Conservation (phyloP, 805 yeast species). For the Debaryomyces tyrocola region DNA sequence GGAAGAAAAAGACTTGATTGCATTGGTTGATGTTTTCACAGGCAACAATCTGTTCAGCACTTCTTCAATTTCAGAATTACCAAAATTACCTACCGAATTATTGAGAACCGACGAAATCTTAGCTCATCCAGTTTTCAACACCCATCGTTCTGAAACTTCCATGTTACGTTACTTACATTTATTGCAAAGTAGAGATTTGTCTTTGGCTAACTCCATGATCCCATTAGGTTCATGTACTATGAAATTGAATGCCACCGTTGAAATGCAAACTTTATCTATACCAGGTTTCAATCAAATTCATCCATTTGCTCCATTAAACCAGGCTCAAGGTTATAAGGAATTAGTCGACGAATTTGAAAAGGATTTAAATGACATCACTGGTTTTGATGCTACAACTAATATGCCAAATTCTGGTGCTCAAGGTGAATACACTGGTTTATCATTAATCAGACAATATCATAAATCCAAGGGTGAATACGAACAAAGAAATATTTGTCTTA, state of each 20-base stretch:
- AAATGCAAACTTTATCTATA: constrained; percentile 92
- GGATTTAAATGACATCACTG: constrained; percentile 90
- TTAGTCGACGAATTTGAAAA: constrained; percentile 73
- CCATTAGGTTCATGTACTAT: constrained; percentile 97
- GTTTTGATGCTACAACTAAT: constrained; percentile 84
- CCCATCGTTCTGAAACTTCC: constrained; percentile 91
- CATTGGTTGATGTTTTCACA: constrained; percentile 63
- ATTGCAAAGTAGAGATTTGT: constrained; percentile 82
- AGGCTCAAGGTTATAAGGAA: constrained; percentile 84
- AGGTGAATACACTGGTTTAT: constrained; percentile 94
- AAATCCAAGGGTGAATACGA: constrained; percentile 63
- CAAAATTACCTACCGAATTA: constrained; percentile 50
- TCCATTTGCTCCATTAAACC: constrained; percentile 89
- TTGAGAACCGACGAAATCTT: constrained; percentile 61
- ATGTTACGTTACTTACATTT: constrained; percentile 87
- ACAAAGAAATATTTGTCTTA: constrained; percentile 81
- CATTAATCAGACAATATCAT: constrained; percentile 79
- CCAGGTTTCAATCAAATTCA: constrained; percentile 88
- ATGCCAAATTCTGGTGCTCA: constrained; percentile 99
- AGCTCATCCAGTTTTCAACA: constrained; percentile 75
- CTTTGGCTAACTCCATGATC: constrained; percentile 95
- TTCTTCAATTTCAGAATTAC: constrained; percentile 31
- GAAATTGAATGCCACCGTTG: constrained; percentile 94
- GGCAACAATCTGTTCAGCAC: constrained; percentile 20
- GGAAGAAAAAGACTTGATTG: constrained; percentile 56